phyloP scores from a whole-genome alignment of 768 basidiomycete genomes.

The Panus rudis region DNA sequence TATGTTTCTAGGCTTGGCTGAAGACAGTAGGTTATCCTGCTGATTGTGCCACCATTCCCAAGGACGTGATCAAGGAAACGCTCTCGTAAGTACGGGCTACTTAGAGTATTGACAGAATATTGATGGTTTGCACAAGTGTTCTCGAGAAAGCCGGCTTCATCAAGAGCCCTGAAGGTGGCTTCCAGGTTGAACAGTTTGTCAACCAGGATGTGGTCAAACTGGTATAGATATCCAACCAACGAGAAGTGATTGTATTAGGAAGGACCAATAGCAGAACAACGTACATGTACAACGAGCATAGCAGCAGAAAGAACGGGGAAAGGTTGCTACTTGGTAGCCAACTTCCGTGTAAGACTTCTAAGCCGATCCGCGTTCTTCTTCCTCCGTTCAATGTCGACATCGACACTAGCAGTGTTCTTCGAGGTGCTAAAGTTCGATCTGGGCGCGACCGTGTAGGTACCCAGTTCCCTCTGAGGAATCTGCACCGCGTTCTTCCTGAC shows the following conservation, averaged over 20 bases:
- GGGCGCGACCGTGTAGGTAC: conserved; percentile 78
- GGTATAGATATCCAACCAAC: conserved; percentile 20
- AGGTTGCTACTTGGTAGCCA: conserved; percentile 21
- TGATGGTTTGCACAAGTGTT: conserved; percentile 35
- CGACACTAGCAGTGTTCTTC: conserved; percentile 53
- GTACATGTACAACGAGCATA: conserved; percentile 3
- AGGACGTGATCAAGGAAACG: conserved; percentile 61
- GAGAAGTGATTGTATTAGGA: not conserved
- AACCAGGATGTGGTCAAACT: conserved; percentile 46
- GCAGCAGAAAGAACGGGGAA: not conserved
- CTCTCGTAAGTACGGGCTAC: conserved; percentile 43
- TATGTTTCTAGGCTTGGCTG: conserved; percentile 61
- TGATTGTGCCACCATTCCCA: conserved; percentile 57
- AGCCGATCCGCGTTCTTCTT: conserved; percentile 70
- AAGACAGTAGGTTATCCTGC: conserved; percentile 69
- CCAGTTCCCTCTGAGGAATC: conserved; percentile 72
- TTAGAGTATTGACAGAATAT: conserved; percentile 2
- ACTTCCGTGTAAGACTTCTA: conserved; percentile 51
- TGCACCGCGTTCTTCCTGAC: conserved; percentile 74
- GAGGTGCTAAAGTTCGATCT: conserved; percentile 44
- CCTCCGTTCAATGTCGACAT: conserved; percentile 66
- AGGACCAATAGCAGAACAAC: conserved; percentile 3
- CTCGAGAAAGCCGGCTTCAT: conserved; percentile 76
- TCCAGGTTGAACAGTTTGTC: conserved; percentile 51
- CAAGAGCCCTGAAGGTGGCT: conserved; percentile 45